A percentile compares a stretch with the other conserved stretches of the same genome.
Conservation (phyloP, 768 basidiomycete genomes). For the Lactarius vividus region DNA sequence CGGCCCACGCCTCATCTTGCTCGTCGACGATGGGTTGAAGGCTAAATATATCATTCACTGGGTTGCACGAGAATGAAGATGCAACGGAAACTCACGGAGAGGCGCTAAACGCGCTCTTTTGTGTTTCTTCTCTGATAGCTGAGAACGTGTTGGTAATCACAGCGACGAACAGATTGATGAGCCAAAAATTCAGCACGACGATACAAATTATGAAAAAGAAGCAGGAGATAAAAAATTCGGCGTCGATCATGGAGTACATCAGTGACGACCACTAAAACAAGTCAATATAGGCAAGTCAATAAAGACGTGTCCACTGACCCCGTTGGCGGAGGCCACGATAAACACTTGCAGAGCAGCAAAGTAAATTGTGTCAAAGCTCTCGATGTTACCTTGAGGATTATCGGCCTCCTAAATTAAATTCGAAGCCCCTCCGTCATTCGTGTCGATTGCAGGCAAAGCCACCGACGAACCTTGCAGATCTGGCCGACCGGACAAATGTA, state of each 20-base stretch:
- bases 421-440: background rate
- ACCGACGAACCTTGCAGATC: slow-evolving; percentile 60
- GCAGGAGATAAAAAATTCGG: slow-evolving; percentile 86
- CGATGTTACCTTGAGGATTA: slow-evolving; percentile 64
- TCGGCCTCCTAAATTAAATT: slow-evolving; percentile 46
- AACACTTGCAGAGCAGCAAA: slow-evolving; percentile 78
- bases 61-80: background rate
- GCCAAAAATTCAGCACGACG: slow-evolving; percentile 89
- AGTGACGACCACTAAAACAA: slow-evolving; percentile 61
- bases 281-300: background rate
- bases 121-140: slow-evolving; percentile 81
- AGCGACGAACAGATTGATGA: slow-evolving; percentile 90
- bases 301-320: slow-evolving; percentile 44
- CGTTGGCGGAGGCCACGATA: slow-evolving; percentile 76
- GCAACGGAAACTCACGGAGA: slow-evolving; percentile 50
- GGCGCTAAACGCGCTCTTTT: slow-evolving; percentile 90
- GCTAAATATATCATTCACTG: slow-evolving; percentile 30
- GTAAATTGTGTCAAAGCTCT: slow-evolving; percentile 90
- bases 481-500: slow-evolving; percentile 89
- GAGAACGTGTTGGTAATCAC: slow-evolving; percentile 95
- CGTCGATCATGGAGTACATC: slow-evolving; percentile 88
- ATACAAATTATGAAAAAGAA: slow-evolving; percentile 85
- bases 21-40: slow-evolving; percentile 48
- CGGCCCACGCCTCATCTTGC: slow-evolving; percentile 60
- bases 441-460: background rate